Conservation (phyloP, 2,329 filamentous ascomycete genomes). For the Pochonia chlamydosporia region DNA sequence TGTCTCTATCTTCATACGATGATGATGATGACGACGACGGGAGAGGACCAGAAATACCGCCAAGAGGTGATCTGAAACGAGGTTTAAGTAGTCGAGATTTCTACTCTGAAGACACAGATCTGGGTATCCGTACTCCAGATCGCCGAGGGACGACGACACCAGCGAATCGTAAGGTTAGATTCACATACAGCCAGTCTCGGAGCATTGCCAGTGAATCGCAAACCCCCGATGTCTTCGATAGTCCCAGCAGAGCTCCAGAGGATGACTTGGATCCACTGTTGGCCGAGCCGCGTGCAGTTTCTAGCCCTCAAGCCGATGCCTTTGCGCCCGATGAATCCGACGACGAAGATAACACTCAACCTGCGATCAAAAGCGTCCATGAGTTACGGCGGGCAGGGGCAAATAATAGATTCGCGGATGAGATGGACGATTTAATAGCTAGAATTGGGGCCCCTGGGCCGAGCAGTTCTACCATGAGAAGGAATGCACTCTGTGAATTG, state of each 20-base stretch:
- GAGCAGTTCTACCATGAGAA: conserved; percentile 44
- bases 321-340: conserved; percentile 27
- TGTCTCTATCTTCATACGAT: background rate
- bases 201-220: conserved; percentile 22
- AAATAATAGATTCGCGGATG: conserved; percentile 60
- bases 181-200: conserved; percentile 29
- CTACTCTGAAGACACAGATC: background rate
- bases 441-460: conserved; percentile 48
- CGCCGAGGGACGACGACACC: conserved; percentile 17
- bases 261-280: conserved; percentile 15
- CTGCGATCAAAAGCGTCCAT: conserved; percentile 57
- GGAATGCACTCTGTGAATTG: conserved; percentile 55
- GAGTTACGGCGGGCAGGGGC: conserved; percentile 61
- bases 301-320: conserved; percentile 16
- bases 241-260: conserved; percentile 4
- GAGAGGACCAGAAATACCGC: background rate
- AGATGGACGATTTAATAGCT: conserved; percentile 58
- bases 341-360: conserved; percentile 35
- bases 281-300: conserved; percentile 15
- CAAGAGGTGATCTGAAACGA: background rate
- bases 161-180: conserved; percentile 25
- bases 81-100: conserved; percentile 7
- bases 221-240: conserved; percentile 17
- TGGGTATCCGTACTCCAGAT: conserved; percentile 10
- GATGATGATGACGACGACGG: background rate